These are phyloP conservation scores for Omphalotus olearius DNA, from an alignment of 1,284 basidiomycete species.

Conservation along the genomic window DNA sequence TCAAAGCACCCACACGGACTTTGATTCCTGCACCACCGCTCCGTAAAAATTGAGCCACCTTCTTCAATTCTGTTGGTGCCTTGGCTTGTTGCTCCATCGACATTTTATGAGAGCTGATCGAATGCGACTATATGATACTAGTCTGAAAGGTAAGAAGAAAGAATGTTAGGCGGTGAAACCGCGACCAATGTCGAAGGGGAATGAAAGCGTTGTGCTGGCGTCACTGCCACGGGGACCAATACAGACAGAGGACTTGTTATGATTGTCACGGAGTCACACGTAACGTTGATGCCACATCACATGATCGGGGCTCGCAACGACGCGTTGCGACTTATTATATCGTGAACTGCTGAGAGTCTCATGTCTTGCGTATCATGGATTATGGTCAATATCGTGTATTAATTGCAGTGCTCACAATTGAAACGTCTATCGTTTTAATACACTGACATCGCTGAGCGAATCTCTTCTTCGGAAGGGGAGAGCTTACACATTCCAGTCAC, in stretches of 20 bases:
- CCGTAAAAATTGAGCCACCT: slow-evolving; percentile 82
- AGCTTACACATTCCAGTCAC: too few relatives aligned
- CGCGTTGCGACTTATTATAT: too few relatives aligned
- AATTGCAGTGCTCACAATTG: too few relatives aligned
- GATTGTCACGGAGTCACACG: background rate
- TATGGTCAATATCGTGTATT: too few relatives aligned
- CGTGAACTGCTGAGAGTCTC: too few relatives aligned
- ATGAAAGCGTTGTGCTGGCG: slow-evolving; percentile 5
- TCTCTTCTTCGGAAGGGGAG: too few relatives aligned
- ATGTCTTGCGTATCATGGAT: too few relatives aligned
- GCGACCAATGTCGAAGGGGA: background rate
- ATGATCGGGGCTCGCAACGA: background rate
- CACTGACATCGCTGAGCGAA: too few relatives aligned
- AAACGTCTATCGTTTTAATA: too few relatives aligned
- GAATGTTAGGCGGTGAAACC: background rate
- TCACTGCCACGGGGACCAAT: background rate
- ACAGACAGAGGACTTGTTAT: background rate
- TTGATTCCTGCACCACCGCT: slow-evolving; percentile 87
- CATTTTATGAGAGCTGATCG: slow-evolving; percentile 1
- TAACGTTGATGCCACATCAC: background rate
- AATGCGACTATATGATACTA: background rate
- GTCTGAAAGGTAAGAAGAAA: background rate
- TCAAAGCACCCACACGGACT: slow-evolving; percentile 84
- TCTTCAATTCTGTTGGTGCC: slow-evolving; percentile 73
- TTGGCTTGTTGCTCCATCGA: slow-evolving; percentile 67